Evolutionary conservation across 2,329 filamentous ascomycete genomes (phyloP), one percentile per base, ranked within the genome.

Genomic region (Sporothrix inflata): DNA sequence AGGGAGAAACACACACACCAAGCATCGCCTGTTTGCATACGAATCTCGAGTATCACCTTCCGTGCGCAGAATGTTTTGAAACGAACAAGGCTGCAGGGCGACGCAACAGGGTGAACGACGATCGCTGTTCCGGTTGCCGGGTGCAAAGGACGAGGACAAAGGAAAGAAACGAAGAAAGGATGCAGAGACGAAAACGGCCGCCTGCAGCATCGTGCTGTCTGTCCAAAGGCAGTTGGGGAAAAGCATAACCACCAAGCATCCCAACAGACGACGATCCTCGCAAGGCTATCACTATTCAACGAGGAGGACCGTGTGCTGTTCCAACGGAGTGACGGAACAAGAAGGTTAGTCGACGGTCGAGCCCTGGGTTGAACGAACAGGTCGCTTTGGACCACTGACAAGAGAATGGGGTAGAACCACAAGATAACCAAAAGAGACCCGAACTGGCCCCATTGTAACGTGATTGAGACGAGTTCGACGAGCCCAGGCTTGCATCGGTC

Each of bases 211-310:
- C 6, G 11, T 21, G 14, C 21, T 8, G n/a, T n/a, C n/a, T n/a
- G n/a, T n/a, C n/a, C n/a, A n/a, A n/a, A n/a, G n/a, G n/a, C n/a
- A n/a, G n/a, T n/a, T n/a, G n/a, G 38, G 38, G 38, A 40, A 40
- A 5, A 40, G 38, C 38, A 40, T 9, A 40, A 40, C 5, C 38
- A 40, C 38, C 38, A 40, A 40, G 38, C 30, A 60, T 8, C 6
- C 30, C 55, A 60, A 60, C 55, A 60, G 30, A 53, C 30, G 53
- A 55, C 53, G 30, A 21, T 60, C 55, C 53, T 40, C 19, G 57
- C 34, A 61, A 61, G 57, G 57, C 57, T 42, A 42, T 61, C 30
- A 40, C 55, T 34, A 40, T 61, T 5, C 21, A 30, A 5, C 21
- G 12, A 5, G n/a, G 30, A 60, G 57, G 57, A 21, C n/a, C 57